Conservation (phyloP, 495 filamentous ascomycete species). For the Trichoderma gamsii region DNA sequence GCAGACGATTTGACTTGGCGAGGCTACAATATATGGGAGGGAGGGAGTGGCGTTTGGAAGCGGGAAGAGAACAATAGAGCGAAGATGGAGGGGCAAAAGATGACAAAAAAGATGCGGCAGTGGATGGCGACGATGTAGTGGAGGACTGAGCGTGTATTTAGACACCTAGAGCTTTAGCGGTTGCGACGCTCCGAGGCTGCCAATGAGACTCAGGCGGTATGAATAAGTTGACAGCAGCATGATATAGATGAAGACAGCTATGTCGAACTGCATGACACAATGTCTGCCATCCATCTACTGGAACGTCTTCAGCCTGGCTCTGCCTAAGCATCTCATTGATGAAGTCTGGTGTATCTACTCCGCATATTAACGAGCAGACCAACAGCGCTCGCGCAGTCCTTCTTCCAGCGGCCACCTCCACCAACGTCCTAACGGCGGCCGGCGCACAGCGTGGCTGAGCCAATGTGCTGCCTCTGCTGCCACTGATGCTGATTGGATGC, state of each 20-base stretch:
- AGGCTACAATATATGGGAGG: background rate
- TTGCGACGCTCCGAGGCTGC: too few relatives aligned
- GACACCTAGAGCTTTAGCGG: background rate
- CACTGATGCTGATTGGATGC: background rate
- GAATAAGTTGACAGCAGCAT: too few relatives aligned
- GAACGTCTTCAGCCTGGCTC: too few relatives aligned
- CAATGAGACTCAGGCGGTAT: too few relatives aligned
- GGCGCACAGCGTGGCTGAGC: slow-evolving; percentile 11
- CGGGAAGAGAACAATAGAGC: background rate
- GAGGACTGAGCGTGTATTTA: background rate
- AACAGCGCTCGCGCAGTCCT: background rate
- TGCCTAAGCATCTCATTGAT: too few relatives aligned
- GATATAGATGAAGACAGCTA: too few relatives aligned
- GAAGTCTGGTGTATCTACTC: too few relatives aligned
- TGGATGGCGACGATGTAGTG: background rate
- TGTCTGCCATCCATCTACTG: too few relatives aligned
- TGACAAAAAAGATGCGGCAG: background rate
- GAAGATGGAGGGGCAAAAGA: background rate
- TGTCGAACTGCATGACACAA: too few relatives aligned
- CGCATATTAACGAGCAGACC: too few relatives aligned
- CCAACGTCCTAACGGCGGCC: slow-evolving; percentile 6
- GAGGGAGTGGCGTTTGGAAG: slow-evolving; percentile 3
- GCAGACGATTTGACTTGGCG: background rate
- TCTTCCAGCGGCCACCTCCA: background rate
- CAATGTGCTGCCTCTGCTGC: background rate